Evolutionary conservation across 495 filamentous ascomycete genomes (phyloP).

Genomic region (Elaphomyces granulatus): DNA sequence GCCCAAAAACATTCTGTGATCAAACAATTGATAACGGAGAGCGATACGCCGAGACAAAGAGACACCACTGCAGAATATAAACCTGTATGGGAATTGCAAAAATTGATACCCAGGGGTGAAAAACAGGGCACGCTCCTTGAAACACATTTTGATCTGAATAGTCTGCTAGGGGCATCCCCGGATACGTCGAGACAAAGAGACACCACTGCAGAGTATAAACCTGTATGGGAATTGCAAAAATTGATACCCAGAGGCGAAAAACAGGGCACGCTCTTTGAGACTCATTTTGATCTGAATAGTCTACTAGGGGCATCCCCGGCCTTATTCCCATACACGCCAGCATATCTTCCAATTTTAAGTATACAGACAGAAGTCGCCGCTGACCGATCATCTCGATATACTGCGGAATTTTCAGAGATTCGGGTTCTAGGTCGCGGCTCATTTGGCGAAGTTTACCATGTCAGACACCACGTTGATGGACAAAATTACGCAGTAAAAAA

Average conservation of each 20-base stretch:
- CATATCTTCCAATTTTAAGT: slow-evolving; percentile 11
- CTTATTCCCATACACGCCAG: background rate
- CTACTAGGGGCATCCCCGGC: slow-evolving; percentile 1
- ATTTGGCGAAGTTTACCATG: slow-evolving; percentile 40
- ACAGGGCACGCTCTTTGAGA: slow-evolving; percentile 7
- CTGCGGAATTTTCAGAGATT: slow-evolving; percentile 29
- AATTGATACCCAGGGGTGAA: slow-evolving; percentile 9
- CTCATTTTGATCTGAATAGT: slow-evolving; percentile 1
- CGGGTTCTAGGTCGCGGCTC: slow-evolving; percentile 36
- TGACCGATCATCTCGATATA: slow-evolving; percentile 23
- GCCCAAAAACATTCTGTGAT: background rate
- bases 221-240: slow-evolving; percentile 7
- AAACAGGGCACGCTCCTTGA: slow-evolving; percentile 9
- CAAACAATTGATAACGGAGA: no score
- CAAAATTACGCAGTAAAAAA: slow-evolving; percentile 41
- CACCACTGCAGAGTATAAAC: background rate
- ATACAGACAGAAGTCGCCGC: slow-evolving; percentile 4
- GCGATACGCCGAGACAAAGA: background rate
- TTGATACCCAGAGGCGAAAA: slow-evolving; percentile 10
- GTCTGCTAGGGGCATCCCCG: no score
- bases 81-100: slow-evolving; percentile 6
- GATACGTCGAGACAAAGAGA: background rate
- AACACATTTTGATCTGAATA: background rate
- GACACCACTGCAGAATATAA: background rate
- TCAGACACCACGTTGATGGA: slow-evolving; percentile 36